Evolutionary conservation across 2,329 filamentous ascomycete genomes (phyloP).

Genomic region (Fusarium bactridioides): DNA sequence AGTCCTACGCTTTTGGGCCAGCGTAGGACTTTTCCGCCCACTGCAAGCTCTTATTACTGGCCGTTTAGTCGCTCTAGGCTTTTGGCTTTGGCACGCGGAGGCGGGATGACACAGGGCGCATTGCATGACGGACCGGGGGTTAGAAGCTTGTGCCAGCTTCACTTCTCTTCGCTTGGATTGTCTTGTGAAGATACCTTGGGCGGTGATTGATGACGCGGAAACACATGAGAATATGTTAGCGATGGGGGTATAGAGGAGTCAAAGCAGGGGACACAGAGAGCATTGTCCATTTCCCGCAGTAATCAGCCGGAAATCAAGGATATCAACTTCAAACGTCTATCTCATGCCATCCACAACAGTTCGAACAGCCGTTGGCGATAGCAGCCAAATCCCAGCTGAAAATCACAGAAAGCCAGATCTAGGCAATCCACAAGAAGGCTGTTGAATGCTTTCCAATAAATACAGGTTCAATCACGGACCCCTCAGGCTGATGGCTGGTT

Average conservation of each 20-base stretch:
- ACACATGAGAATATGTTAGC: not conserved
- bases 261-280: not conserved
- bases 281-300: not conserved
- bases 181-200: not conserved
- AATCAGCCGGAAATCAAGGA: slow-evolving; percentile 9
- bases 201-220: slow-evolving; percentile 14
- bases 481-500: slow-evolving; percentile 6
- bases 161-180: slow-evolving; percentile 16
- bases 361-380: slow-evolving; percentile 16
- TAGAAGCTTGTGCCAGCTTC: slow-evolving; percentile 39
- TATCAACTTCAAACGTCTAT: slow-evolving; percentile 37
- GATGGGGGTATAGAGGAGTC: not conserved
- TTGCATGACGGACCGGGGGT: slow-evolving; percentile 35
- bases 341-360: slow-evolving; percentile 3
- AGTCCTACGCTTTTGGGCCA: slow-evolving; percentile 29
- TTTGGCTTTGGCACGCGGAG: slow-evolving; percentile 15
- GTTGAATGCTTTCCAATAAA: not conserved
- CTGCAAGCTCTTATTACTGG: slow-evolving; percentile 18
- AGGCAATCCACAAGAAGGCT: not conserved
- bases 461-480: not conserved
- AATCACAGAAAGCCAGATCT: slow-evolving; percentile 21
- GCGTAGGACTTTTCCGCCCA: slow-evolving; percentile 30
- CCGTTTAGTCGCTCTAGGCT: slow-evolving; percentile 3
- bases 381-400: slow-evolving; percentile 19
- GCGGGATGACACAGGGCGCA: slow-evolving; percentile 35